These are phyloP conservation scores for Trypethelium eluteriae DNA, from an alignment of 495 filamentous ascomycete species.

Conservation along the genomic window DNA sequence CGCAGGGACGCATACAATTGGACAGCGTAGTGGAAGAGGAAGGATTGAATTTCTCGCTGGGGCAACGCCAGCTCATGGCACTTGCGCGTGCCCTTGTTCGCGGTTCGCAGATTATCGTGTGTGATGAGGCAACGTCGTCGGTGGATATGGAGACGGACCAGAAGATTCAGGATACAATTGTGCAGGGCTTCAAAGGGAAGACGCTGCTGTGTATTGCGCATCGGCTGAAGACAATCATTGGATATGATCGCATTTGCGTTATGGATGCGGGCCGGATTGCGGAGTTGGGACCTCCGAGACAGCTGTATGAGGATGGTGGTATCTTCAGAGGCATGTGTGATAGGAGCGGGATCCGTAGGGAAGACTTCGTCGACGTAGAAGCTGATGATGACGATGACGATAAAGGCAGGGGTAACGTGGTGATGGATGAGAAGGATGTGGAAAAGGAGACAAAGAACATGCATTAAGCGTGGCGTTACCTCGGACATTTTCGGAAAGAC, in stretches of 20 bases:
- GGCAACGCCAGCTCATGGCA: conserved; percentile 92
- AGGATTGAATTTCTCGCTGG: conserved; percentile 91
- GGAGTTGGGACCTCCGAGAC: conserved; percentile 70
- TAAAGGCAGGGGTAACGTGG: not conserved
- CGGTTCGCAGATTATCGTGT: conserved; percentile 82
- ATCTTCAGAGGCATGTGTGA: conserved; percentile 94
- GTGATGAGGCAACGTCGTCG: conserved; percentile 86
- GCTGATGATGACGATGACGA: not conserved
- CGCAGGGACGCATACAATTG: conserved; percentile 60
- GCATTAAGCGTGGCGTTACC: not conserved
- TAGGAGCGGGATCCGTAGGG: conserved; percentile 67
- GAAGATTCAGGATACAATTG: conserved; percentile 89
- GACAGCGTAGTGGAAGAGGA: conserved; percentile 86
- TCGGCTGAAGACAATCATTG: conserved; percentile 78
- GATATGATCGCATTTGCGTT: conserved; percentile 92
- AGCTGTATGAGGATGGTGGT: conserved; percentile 58
- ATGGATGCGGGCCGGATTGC: conserved; percentile 85
- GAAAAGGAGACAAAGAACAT: not conserved
- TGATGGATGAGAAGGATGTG: not conserved
- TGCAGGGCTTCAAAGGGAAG: conserved; percentile 75
- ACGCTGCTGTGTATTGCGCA: conserved; percentile 96
- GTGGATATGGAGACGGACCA: conserved; percentile 96
- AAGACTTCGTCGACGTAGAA: conserved; percentile 50
- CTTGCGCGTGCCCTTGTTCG: conserved; percentile 83
- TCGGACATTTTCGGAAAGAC: not conserved